Evolutionary conservation across 2,329 filamentous ascomycete genomes (phyloP).

Genomic region (Aspergillus aculeatinus): DNA sequence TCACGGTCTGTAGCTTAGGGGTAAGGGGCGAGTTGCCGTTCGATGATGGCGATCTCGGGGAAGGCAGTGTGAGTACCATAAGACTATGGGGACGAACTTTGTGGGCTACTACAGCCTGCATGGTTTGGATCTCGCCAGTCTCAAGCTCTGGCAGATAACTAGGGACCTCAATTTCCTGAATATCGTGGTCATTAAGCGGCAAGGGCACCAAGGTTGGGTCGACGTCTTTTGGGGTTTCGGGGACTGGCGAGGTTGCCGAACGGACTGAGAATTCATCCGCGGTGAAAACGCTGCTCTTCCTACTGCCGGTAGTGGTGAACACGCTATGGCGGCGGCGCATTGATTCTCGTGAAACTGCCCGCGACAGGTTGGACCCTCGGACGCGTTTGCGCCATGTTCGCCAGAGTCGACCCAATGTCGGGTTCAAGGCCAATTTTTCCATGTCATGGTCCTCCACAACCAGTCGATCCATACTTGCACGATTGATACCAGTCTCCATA

Average conservation of each 20-base stretch:
- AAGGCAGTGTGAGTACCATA: conserved; percentile 40
- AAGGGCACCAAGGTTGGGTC: conserved; percentile 34
- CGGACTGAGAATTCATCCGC: conserved; percentile 30
- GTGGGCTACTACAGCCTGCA: conserved; percentile 37
- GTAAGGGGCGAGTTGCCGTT: conserved; percentile 26
- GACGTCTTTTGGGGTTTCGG: conserved; percentile 24
- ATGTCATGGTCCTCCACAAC: conserved; percentile 89
- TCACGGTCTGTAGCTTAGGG: conserved; percentile 25
- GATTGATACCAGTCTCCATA: conserved; percentile 43
- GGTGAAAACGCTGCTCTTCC: conserved; percentile 40
- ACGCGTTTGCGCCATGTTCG: conserved; percentile 86
- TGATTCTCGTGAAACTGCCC: conserved; percentile 45
- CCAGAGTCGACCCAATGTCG: conserved; percentile 86
- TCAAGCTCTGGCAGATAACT: conserved; percentile 64
- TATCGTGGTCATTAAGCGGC: conserved; percentile 34
- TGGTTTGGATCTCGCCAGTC: conserved; percentile 49
- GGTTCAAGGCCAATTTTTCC: conserved; percentile 87
- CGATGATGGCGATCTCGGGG: conserved; percentile 29
- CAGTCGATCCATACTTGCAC: conserved; percentile 59
- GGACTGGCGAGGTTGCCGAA: conserved; percentile 10
- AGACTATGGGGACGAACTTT: conserved; percentile 46
- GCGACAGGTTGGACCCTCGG: conserved; percentile 36
- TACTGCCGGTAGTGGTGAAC: conserved; percentile 28
- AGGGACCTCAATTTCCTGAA: conserved; percentile 76
- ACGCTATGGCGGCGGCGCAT: conserved; percentile 33